Evolutionary conservation across 1,284 basidiomycete species (phyloP), one percentile per base, ranked within the genome.

Genomic region (Macrocystidia cucumis): DNA sequence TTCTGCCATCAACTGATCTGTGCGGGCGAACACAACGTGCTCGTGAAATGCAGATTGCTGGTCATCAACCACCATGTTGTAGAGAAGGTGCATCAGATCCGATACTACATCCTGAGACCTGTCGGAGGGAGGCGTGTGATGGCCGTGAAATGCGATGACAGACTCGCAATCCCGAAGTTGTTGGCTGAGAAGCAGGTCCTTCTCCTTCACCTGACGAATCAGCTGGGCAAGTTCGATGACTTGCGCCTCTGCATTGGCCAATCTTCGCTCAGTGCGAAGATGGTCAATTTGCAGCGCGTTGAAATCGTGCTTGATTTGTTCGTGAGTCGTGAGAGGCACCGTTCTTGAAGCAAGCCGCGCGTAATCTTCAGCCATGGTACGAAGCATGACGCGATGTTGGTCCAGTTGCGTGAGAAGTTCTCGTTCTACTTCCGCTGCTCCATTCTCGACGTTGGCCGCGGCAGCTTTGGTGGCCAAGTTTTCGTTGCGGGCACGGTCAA

Each of bases 191-290:
- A 71, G 46, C 5, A 39, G 40, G 39, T 71, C 79, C 34, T 74
- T 63, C 9, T 76, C 71, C 27, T 69, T 68, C 14, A 60, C 59
- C 20, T 74, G 69, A 19, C 78, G 74, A 45, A 82, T 64, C 20
- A 86, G 63, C 39, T 70, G 56, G 1, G 73, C 75, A 8, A 87
- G 59, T 44, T 84, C 80, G 9, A 62, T 51, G 9, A 82, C 78
- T 49, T 86, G 80, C 9, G 57, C 71, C 38, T 84, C 78, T 6
- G 78, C 63, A 46, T 81, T 81, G 21, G 70, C 74, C 4, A 82
- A 59, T 49, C 78, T 82, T 41, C 82, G 70, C 47, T 81, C 72
- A 11, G 84, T 57, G 21, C 77, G 72, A 21, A 64, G 52, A 12
- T 62, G 57, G 8, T 63, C 68, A 16, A 74, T 47, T 38, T 67